These are phyloP conservation scores for Pachyrhizus erosus DNA, from an alignment of 306 rosid species.

Conservation along the genomic window DNA sequence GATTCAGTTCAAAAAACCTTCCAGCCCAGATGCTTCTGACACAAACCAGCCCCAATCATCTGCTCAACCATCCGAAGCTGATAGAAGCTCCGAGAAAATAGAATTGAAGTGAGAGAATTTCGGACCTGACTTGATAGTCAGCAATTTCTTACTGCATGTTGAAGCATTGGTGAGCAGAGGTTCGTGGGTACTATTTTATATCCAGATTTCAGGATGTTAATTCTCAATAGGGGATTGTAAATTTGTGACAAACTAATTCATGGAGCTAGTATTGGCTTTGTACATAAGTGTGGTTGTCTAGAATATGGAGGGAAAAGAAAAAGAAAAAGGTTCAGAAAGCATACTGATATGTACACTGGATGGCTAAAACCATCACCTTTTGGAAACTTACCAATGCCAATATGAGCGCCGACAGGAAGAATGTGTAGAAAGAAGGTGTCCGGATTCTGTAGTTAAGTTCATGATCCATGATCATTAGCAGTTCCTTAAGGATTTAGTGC, in stretches of 20 bases:
- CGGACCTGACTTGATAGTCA: conserved; percentile 12
- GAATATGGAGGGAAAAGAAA: background rate
- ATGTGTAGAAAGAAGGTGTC: background rate
- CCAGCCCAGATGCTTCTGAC: conserved; percentile 43
- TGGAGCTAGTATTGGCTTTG: conserved; percentile 44
- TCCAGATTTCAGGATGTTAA: conserved; percentile 41
- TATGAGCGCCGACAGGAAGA: background rate
- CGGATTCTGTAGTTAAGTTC: conserved; percentile 28
- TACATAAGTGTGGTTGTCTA: conserved; percentile 39
- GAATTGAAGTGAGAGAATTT: conserved; percentile 34
- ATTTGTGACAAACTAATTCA: conserved; percentile 41
- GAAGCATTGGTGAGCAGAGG: conserved; percentile 33
- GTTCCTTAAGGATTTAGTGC: conserved; percentile 28
- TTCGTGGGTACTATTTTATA: conserved; percentile 26
- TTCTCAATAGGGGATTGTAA: conserved; percentile 46
- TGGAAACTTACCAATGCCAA: conserved; percentile 32
- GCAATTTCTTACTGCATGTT: background rate
- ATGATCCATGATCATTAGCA: background rate
- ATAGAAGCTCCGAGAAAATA: conserved; percentile 26
- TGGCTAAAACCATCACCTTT: conserved; percentile 23
- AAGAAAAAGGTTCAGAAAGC: background rate
- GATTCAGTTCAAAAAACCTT: conserved; percentile 78
- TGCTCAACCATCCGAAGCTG: conserved; percentile 40
- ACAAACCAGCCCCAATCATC: conserved; percentile 55
- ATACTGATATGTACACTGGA: conserved; percentile 14